A percentile compares a stretch with the other conserved stretches of the same genome.
These are phyloP conservation scores for Cutaneotrichosporon sp. DNA, from an alignment of 1,284 basidiomycete species.

Conservation along the genomic window DNA sequence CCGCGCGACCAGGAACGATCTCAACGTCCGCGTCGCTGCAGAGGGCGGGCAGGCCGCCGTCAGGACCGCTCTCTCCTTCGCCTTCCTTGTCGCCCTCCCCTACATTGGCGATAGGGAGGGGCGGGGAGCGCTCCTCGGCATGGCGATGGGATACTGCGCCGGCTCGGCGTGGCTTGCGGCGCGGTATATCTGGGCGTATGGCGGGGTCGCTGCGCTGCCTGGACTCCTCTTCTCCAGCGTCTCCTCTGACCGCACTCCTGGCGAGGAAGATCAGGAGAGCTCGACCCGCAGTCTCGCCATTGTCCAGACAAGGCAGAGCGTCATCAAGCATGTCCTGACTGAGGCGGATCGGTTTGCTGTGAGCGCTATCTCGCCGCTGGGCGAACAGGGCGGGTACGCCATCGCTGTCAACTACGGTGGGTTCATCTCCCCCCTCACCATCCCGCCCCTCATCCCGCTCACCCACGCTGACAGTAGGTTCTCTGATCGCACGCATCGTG, in stretches of 20 bases:
- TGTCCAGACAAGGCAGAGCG: conserved; percentile 64
- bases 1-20: conserved; percentile 64
- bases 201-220: background rate
- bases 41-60: conserved; percentile 78
- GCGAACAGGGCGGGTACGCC: conserved; percentile 90
- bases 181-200: conserved; percentile 46
- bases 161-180: conserved; percentile 61
- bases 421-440: too few species aligned
- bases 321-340: conserved; percentile 91
- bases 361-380: conserved; percentile 74
- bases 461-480: conserved; percentile 61
- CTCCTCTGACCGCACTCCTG: too few species aligned
- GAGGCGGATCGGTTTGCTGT: conserved; percentile 93
- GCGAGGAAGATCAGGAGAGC: background rate
- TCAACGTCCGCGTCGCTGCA: conserved; percentile 70
- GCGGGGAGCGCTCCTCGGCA: conserved; percentile 69
- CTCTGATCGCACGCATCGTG: conserved; percentile 81
- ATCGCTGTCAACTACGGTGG: conserved; percentile 90
- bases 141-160: conserved; percentile 74
- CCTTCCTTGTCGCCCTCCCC: conserved; percentile 57
- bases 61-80: conserved; percentile 71
- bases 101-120: conserved; percentile 20
- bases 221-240: conserved; percentile 3
- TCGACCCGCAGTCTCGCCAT: conserved; percentile 35
- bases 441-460: background rate